Evolutionary conservation across 2,329 filamentous ascomycete species (phyloP).

Genomic region (Neonectria coccinea): DNA sequence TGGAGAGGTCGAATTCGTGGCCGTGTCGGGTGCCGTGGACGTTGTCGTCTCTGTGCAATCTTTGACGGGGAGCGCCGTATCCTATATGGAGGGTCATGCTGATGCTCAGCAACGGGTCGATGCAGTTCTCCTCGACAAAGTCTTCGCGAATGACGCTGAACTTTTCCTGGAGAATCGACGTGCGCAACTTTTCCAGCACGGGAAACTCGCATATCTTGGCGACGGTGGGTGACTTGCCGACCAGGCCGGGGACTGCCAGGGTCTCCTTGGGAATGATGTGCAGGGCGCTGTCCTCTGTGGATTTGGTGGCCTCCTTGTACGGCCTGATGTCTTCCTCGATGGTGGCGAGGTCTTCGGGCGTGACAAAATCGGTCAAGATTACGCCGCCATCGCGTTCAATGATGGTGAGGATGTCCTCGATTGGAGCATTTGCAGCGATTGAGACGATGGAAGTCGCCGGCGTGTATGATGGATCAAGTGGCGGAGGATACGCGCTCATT

Average conservation of each 20-base stretch:
- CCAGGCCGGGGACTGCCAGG: neutral
- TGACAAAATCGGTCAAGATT: conserved; percentile 6
- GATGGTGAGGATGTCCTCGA: neutral
- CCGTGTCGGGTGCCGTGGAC: conserved; percentile 2
- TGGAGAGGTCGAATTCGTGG: neutral
- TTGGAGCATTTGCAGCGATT: neutral
- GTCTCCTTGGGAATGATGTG: conserved; percentile 1
- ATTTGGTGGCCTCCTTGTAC: neutral
- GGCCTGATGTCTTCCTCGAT: neutral
- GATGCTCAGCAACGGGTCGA: conserved; percentile 3
- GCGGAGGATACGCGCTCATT: neutral
- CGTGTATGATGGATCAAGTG: neutral
- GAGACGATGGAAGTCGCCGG: neutral
- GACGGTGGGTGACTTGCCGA: neutral
- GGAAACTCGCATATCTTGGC: neutral
- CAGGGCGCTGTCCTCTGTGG: neutral
- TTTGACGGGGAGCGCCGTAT: neutral
- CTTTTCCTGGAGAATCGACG: neutral
- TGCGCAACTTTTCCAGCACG: neutral
- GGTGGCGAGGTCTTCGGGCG: neutral
- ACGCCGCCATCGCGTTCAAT: conserved; percentile 5
- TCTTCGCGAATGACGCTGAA: neutral
- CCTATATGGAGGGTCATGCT: conserved; percentile 4
- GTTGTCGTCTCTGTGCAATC: neutral
- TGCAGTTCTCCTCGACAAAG: neutral